Base-by-base conservation (phyloP, 2,329 filamentous ascomycete species). In the Diaporthe vexans region DNA sequence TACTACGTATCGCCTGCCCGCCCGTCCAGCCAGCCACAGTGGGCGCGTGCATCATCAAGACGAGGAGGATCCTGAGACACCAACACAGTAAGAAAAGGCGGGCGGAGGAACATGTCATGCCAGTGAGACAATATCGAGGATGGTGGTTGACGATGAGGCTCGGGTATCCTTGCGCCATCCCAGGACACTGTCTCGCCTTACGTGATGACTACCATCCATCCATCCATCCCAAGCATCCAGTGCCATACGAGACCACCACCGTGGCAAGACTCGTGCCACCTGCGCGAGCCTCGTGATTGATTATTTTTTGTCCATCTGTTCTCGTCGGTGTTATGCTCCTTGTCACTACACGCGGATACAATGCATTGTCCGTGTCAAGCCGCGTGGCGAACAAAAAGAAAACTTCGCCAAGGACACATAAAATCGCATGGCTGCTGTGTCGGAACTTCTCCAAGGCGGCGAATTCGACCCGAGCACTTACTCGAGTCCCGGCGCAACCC, bases 201-300 rank as follows among this genome's bases (percentile, higher is more conserved):
- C 69, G 69, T 72, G 54, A 54, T 52, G 57, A 52, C 37, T 63
- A 72, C 70, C 70, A 72, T 54, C 43, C 57, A 40, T 59, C 57
- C 35, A 59, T 59, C 57, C 46, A 72, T 54, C 29, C 33, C 56
- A 26, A 19, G 19, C 33, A 5, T 26, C 17, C 70, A n/a, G 21
- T 37, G 29, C 63, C 46, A 52, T 52, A 52, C 21, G 63, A 67
- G 52, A 67, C 46, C 63, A 67, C 63, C 63, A 67, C 46, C 63
- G 46, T 52, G 46, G 63, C 29, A 26, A 52, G 63, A 40, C 46
- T 52, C 63, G 46, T 67, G 63, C 63, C 63, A 67, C 63, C 29
- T 67, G 63, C 29, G 43, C 19, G 21, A 67, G 46, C 33, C 63
- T 52, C 63, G 63, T 67, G 63, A 67, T 52, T 52, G 8, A 10